These are phyloP conservation scores for Davidsoniella eucalypti DNA, from an alignment of 2,329 filamentous ascomycete species.

Conservation along the genomic window DNA sequence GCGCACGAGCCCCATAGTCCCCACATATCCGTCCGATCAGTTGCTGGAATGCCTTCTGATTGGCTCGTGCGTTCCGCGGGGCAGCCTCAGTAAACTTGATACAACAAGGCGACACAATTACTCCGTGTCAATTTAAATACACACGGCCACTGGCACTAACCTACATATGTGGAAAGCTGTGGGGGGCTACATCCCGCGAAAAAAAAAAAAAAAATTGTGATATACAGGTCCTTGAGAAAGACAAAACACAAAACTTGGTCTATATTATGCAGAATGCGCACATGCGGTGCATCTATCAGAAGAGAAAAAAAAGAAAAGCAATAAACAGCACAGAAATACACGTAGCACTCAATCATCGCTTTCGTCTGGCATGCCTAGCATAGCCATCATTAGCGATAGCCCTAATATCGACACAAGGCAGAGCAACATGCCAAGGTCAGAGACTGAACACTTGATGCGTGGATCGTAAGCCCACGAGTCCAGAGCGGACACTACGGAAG, in stretches of 20 bases:
- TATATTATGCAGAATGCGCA: neutral
- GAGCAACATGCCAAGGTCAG: conserved; percentile 7
- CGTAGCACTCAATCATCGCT: neutral
- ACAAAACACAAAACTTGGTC: conserved; percentile 10
- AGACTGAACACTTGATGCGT: conserved; percentile 7
- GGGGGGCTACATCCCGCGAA: too few species aligned
- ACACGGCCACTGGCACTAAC: too few species aligned
- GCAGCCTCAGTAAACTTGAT: too few species aligned
- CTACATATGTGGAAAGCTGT: too few species aligned
- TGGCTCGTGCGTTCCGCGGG: too few species aligned
- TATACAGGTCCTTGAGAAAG: too few species aligned
- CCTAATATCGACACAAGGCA: conserved; percentile 8
- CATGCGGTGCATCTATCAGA: neutral
- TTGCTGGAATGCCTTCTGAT: too few species aligned
- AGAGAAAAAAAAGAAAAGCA: neutral
- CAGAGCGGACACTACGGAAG: neutral
- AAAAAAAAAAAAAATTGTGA: too few species aligned
- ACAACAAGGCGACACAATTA: too few species aligned
- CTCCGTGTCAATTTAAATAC: too few species aligned
- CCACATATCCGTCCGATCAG: too few species aligned
- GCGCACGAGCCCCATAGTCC: too few species aligned
- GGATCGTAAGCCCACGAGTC: conserved; percentile 9
- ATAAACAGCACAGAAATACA: neutral
- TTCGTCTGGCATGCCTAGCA: conserved; percentile 7
- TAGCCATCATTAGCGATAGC: conserved; percentile 8